Evolutionary conservation across 805 yeast genomes (phyloP), one percentile per base, ranked within the genome.

Genomic region (Candida koratica): DNA sequence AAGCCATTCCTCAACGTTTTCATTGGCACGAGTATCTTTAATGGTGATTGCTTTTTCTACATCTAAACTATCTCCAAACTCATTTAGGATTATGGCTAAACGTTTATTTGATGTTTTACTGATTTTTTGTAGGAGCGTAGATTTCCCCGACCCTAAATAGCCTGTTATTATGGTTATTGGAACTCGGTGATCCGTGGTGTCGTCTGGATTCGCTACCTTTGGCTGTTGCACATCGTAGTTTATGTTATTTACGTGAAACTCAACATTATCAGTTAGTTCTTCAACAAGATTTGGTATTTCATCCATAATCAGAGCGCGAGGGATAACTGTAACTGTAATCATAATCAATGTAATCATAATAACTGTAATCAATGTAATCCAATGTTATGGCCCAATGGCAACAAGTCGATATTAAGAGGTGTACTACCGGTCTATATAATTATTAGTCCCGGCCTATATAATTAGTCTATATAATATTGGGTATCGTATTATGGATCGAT

Each of bases 91-190:
- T 6, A 93, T 86, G 1, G 98, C 98, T 18, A 93, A 71, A 51
- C 81, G 75, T 56, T 78, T 75, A 37, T 74, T 77, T n/a, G 86
- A 77, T 35, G 73, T 75, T 38, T 71, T 61, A 1, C 95, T 87
- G 12, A 93, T 76, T 39, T 72, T 69, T 36, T 85, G 86, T 17
- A 93, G 66, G 31, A 93, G 60, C 0, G 97, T 90, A 10, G 93
- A 82, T 52, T 93, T 93, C 1, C 98, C 98, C 9, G 95, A 82
- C 1, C 98, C 98, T 25, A 93, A 61, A 53, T 89, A 93, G 2
- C 98, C 98, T 0, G 98, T 90, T 25, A 93, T 79, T 11, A 93
- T 86, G 0, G 97, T 87, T 12, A 93, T 78, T 1, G 98, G 98
- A 4, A 89, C 89, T 53, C 77, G 80, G 17, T 55, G 53, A 3